Evolutionary conservation across 371 early-diverging fungal species (phyloP), one percentile per base, ranked within the genome.

Genomic region (Rhizopus microsporus): DNA sequence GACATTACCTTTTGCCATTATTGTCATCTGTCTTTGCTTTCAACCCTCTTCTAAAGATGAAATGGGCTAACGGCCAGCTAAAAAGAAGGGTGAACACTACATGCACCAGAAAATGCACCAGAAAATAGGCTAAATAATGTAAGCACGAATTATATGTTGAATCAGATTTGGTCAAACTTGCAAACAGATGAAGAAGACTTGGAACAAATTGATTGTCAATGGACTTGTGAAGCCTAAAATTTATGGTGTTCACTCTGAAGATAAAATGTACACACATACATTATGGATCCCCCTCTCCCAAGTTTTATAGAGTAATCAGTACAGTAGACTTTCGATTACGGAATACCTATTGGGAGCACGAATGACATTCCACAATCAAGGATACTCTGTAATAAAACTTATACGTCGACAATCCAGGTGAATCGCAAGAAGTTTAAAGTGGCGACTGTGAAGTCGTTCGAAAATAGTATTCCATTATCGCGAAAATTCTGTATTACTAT

Each of bases 181-280:
- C 38, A 57, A 57, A 34, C 63, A 63, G 16, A 57, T 63, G 58
- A 63, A 54, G 35, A 8, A 8, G 0, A 55, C 55, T 5, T n/a
- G 57, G 31, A 62, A 57, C 63, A 38, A 43, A 13, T 44, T 63
- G 43, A 34, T 63, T 9, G 29, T 23, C 4, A 57, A 44, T 7
- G 58, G 63, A 8, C 54, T 57, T 43, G 17, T 1, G 0, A 35
- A 57, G 9, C 63, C 63, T 15, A 49, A 50, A 31, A n/a, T 63
- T 10, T 62, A 48, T 56, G 58, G 54, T 32, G 12, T 63, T 50
- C 63, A 57, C 13, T 63, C 51, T 54, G 50, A 63, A 55, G 59
- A 51, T 10, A 58, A 32, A 55, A 54, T 46, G 32, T 58, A 15
- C 40, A 58, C 0, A 63, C 55, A 5, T 54, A 37, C 30, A 37